Evolutionary conservation across 495 filamentous ascomycete genomes (phyloP).

Genomic region (Penicillium longicatenatum): DNA sequence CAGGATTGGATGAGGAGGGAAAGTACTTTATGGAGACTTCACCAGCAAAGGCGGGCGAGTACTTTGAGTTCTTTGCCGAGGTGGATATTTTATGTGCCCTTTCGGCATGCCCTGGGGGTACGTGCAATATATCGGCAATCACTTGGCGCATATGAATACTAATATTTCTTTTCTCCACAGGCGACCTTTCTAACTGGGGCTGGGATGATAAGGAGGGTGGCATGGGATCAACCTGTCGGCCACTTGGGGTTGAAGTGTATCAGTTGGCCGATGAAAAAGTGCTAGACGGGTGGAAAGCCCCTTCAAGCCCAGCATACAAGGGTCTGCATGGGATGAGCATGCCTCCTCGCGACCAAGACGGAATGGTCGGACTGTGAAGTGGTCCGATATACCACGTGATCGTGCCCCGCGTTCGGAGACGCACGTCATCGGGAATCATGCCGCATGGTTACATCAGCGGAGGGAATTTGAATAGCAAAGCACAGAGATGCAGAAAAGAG

Average conservation of each 20-base stretch:
- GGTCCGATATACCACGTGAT: conserved; percentile 19
- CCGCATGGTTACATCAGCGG: conserved; percentile 27
- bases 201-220: conserved; percentile 66
- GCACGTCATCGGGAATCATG: conserved; percentile 23
- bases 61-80: conserved; percentile 78
- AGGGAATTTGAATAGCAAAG: conserved; percentile 2
- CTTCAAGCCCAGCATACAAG: conserved; percentile 57
- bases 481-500: neutral
- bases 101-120: conserved; percentile 60
- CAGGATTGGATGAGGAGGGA: conserved; percentile 68
- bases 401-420: conserved; percentile 27
- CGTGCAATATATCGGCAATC: conserved; percentile 13
- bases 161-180: conserved; percentile 43
- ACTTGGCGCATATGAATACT: conserved; percentile 13
- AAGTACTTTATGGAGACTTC: conserved; percentile 79
- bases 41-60: conserved; percentile 65
- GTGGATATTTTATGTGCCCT: conserved; percentile 73
- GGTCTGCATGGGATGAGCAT: conserved; percentile 68
- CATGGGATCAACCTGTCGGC: conserved; percentile 75
- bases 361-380: conserved; percentile 33
- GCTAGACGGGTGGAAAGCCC: conserved; percentile 61
- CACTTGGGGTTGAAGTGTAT: conserved; percentile 71
- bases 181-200: conserved; percentile 74
- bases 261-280: conserved; percentile 53
- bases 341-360: conserved; percentile 36